Evolutionary conservation across 2,329 filamentous ascomycete species (phyloP).

Genomic region (Beauveria varroae): DNA sequence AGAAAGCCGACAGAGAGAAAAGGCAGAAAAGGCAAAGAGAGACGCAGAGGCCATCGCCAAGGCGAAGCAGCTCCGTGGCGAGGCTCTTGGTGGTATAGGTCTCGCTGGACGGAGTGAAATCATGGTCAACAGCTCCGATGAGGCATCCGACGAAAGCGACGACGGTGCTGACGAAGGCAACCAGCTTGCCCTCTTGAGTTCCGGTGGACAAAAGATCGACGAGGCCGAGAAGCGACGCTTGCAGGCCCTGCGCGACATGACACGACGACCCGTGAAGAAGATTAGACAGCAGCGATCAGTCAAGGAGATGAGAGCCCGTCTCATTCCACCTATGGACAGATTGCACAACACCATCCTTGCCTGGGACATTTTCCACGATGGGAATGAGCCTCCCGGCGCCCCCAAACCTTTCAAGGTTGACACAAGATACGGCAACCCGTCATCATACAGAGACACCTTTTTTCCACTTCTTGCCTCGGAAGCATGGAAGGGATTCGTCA

Average conservation of each 20-base stretch:
- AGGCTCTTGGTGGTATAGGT: conserved; percentile 35
- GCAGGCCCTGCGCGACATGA: conserved; percentile 44
- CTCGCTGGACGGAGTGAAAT: conserved; percentile 77
- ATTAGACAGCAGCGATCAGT: conserved; percentile 69
- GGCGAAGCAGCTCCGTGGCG: conserved; percentile 43
- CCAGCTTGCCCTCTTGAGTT: conserved; percentile 40
- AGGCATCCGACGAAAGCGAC: conserved; percentile 65
- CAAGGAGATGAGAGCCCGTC: conserved; percentile 88
- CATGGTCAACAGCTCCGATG: conserved; percentile 81
- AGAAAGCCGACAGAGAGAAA: conserved; percentile 65
- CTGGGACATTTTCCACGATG: conserved; percentile 91
- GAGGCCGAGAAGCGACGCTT: conserved; percentile 39
- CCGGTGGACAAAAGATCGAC: conserved; percentile 41
- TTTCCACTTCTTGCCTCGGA: conserved; percentile 84
- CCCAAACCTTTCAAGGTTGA: conserved; percentile 69
- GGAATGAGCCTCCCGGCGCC: conserved; percentile 74
- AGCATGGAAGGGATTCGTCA: conserved; percentile 91
- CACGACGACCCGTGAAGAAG: conserved; percentile 74
- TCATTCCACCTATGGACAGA: conserved; percentile 80
- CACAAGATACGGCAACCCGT: conserved; percentile 67
- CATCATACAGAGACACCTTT: conserved; percentile 81
- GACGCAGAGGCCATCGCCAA: conserved; percentile 65
- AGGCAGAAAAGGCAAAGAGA: conserved; percentile 64
- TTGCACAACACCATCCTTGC: conserved; percentile 80
- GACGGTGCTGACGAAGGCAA: conserved; percentile 49